Conservation (phyloP, 192 early-diverging fungal species). For the Cetraspora pellucida region DNA sequence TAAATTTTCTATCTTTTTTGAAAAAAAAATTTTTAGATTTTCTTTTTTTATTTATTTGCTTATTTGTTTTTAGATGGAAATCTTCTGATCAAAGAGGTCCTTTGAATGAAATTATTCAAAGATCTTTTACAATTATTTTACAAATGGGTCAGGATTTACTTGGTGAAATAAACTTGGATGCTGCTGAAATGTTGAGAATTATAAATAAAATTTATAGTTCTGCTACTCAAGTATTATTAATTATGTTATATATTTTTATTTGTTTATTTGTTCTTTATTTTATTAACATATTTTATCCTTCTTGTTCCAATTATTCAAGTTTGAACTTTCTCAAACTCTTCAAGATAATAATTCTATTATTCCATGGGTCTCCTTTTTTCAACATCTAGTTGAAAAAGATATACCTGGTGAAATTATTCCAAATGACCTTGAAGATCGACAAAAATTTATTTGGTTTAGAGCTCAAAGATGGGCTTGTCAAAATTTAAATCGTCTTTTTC, state of each 20-base stretch:
- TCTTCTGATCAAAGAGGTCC: constrained; percentile 62
- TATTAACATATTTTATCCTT: constrained; percentile 1
- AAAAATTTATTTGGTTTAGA: constrained; percentile 87
- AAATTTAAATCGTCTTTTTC: constrained; percentile 84
- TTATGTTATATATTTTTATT: neutral
- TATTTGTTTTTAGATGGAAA: constrained; percentile 59
- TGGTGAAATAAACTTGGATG: constrained; percentile 65
- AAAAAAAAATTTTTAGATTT: neutral
- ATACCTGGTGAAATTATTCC: constrained; percentile 59
- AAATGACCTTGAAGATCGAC: constrained; percentile 67
- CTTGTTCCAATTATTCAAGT: constrained; percentile 7
- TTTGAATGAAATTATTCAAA: constrained; percentile 70
- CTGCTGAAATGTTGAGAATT: constrained; percentile 82
- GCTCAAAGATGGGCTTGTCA: constrained; percentile 94
- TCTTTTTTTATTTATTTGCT: neutral
- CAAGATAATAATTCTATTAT: constrained; percentile 72
- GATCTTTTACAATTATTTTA: constrained; percentile 78
- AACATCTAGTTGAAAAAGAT: constrained; percentile 75
- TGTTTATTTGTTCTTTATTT: neutral
- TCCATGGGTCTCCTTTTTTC: constrained; percentile 87
- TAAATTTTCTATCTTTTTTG: constrained; percentile 10
- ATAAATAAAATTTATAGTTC: constrained; percentile 82
- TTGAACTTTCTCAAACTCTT: constrained; percentile 60
- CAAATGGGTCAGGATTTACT: constrained; percentile 71
- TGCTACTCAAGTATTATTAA: constrained; percentile 58